These are phyloP conservation scores for Cyclotella kingstonii DNA, from an alignment of 108 stramenopile species.

Conservation along the genomic window DNA sequence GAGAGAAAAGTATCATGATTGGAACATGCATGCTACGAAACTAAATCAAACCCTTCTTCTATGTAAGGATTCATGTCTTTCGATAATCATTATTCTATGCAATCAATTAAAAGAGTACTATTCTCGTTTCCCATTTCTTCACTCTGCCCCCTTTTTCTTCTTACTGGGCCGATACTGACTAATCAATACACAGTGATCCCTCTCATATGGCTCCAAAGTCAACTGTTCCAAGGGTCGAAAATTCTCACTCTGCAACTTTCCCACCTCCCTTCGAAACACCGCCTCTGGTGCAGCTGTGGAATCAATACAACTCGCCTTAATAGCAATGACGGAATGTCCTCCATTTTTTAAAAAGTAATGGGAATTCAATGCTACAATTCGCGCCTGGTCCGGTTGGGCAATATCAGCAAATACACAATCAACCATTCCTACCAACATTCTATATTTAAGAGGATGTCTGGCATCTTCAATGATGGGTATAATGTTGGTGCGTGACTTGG, in stretches of 20 bases:
- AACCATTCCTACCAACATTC: conserved; percentile 99
- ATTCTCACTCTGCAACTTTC: conserved; percentile 91
- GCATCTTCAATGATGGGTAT: conserved; percentile 99
- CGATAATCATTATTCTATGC: too few species aligned
- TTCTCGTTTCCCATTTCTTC: too few species aligned
- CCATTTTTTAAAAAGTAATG: conserved; percentile 99
- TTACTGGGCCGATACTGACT: conserved; percentile 92
- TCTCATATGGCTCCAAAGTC: conserved; percentile 99
- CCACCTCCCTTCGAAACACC: conserved; percentile 95
- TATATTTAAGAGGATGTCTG: conserved; percentile 98
- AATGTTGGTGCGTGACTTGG: conserved; percentile 97
- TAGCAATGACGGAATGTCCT: conserved; percentile 98
- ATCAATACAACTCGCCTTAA: conserved; percentile 99
- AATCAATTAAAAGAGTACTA: too few species aligned
- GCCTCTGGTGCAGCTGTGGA: conserved; percentile 98
- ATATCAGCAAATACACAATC: conserved; percentile 99
- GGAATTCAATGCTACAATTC: conserved; percentile 99
- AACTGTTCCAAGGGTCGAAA: conserved; percentile 99
- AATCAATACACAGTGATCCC: conserved; percentile 99
- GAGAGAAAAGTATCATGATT: too few species aligned
- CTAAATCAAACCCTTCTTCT: too few species aligned
- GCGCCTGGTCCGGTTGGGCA: conserved; percentile 99
- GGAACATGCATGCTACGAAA: too few species aligned
- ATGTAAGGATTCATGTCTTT: too few species aligned
- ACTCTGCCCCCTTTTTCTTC: conserved; percentile 66